Evolutionary conservation across 805 yeast species (phyloP).

Genomic region (Sungouiella thailandica): DNA sequence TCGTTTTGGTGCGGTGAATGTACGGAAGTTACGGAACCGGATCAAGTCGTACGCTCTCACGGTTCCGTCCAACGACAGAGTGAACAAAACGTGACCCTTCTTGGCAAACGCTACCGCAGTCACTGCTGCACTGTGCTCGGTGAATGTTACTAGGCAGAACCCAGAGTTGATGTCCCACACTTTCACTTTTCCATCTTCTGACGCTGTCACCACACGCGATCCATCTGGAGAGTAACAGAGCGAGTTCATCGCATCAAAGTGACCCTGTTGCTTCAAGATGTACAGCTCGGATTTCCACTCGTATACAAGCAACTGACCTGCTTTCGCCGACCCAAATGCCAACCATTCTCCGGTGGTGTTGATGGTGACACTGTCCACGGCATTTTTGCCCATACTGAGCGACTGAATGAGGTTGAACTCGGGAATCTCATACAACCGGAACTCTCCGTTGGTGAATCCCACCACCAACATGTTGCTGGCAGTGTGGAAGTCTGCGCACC

Average conservation of each 20-base stretch:
- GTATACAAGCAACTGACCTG: conserved; percentile 93
- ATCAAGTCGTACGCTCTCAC: conserved; percentile 96
- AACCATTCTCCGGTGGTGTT: conserved; percentile 93
- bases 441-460: conserved; percentile 87
- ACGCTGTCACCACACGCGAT: conserved; percentile 82
- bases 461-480: conserved; percentile 68
- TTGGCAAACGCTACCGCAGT: conserved; percentile 85
- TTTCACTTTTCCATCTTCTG: conserved; percentile 95
- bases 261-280: conserved; percentile 94
- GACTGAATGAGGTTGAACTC: conserved; percentile 76
- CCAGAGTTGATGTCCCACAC: conserved; percentile 95
- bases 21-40: conserved; percentile 88
- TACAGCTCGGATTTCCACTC: conserved; percentile 99
- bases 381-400: conserved; percentile 85
- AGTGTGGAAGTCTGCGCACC: conserved; percentile 82
- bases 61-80: conserved; percentile 93
- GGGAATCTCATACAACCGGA: conserved; percentile 85
- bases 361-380: conserved; percentile 75
- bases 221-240: conserved; percentile 94
- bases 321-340: conserved; percentile 84
- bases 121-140: conserved; percentile 85
- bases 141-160: conserved; percentile 86
- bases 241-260: conserved; percentile 83
- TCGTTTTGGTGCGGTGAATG: conserved; percentile 87
- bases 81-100: conserved; percentile 84